Conservation (phyloP, 768 basidiomycete genomes). For the Suillus tomentosus region DNA sequence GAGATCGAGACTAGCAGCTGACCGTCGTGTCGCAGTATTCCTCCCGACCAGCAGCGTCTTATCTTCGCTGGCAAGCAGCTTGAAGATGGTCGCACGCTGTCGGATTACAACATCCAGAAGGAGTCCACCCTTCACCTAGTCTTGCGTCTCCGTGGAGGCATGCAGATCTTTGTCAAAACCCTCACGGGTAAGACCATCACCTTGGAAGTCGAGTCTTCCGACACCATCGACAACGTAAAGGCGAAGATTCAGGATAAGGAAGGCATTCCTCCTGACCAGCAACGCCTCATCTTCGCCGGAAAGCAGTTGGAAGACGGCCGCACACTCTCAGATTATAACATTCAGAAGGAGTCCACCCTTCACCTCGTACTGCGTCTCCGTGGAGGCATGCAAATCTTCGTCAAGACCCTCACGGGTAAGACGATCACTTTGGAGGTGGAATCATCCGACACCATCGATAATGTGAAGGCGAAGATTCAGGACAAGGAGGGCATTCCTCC, state of each 20-base stretch:
- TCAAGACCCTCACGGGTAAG: slow-evolving; percentile 75
- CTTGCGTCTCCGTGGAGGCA: slow-evolving; percentile 86
- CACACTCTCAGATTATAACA: slow-evolving; percentile 80
- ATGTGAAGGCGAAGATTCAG: slow-evolving; percentile 77
- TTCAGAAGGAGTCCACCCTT: slow-evolving; percentile 81
- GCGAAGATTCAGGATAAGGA: slow-evolving; percentile 84
- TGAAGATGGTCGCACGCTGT: slow-evolving; percentile 89
- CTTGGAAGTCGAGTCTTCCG: slow-evolving; percentile 88
- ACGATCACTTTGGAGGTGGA: slow-evolving; percentile 79
- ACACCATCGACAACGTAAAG: slow-evolving; percentile 92
- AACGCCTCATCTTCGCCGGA: slow-evolving; percentile 90
- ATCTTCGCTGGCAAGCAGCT: slow-evolving; percentile 97
- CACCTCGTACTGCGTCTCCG: slow-evolving; percentile 75
- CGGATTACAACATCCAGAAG: slow-evolving; percentile 94
- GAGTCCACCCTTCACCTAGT: slow-evolving; percentile 89
- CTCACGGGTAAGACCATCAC: slow-evolving; percentile 92
- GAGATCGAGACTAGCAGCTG: neutral
- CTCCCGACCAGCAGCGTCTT: slow-evolving; percentile 91
- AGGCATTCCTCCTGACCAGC: slow-evolving; percentile 82
- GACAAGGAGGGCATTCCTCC: slow-evolving; percentile 83
- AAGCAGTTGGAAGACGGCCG: slow-evolving; percentile 95
- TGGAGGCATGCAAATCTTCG: slow-evolving; percentile 72
- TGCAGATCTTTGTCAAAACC: slow-evolving; percentile 92
- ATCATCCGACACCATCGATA: slow-evolving; percentile 75
- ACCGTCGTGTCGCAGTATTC: slow-evolving; percentile 46